Evolutionary conservation across 805 yeast species (phyloP).

Genomic region (Tetrapisispora fleetii): DNA sequence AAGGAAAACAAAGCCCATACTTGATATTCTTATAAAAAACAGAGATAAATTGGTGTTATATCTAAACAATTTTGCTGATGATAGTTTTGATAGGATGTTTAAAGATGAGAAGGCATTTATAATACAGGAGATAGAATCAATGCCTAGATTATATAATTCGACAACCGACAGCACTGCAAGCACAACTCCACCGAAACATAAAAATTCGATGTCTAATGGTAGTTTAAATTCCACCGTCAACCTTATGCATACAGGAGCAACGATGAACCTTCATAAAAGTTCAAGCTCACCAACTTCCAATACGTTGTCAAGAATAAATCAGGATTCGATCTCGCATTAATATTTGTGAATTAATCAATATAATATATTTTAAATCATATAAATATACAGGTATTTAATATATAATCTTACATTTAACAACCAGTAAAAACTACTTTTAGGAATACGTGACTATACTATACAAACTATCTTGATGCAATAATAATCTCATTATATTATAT

Average conservation of each 20-base stretch:
- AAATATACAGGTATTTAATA: too few relatives aligned
- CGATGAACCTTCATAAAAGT: neutral
- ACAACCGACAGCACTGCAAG: constrained; percentile 7
- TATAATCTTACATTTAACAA: too few relatives aligned
- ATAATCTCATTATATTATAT: neutral
- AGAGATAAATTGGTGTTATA: constrained; percentile 65
- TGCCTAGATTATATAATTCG: constrained; percentile 47
- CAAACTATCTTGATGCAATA: neutral
- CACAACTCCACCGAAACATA: neutral
- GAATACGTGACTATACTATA: neutral
- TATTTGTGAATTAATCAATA: neutral
- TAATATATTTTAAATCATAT: too few relatives aligned
- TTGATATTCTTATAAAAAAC: constrained; percentile 77
- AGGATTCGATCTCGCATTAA: neutral
- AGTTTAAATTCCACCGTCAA: neutral
- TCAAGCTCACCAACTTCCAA: neutral
- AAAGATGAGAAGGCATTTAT: constrained; percentile 76
- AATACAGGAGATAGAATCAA: constrained; percentile 56
- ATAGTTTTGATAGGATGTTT: constrained; percentile 51
- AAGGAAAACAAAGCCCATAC: constrained; percentile 65
- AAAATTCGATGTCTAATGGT: neutral
- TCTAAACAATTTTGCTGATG: constrained; percentile 51
- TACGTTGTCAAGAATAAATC: neutral
- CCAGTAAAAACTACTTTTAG: neutral
- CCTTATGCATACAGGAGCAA: neutral